phyloP scores from a whole-genome alignment of 1,284 basidiomycete genomes.

The Cerrena zonata region DNA sequence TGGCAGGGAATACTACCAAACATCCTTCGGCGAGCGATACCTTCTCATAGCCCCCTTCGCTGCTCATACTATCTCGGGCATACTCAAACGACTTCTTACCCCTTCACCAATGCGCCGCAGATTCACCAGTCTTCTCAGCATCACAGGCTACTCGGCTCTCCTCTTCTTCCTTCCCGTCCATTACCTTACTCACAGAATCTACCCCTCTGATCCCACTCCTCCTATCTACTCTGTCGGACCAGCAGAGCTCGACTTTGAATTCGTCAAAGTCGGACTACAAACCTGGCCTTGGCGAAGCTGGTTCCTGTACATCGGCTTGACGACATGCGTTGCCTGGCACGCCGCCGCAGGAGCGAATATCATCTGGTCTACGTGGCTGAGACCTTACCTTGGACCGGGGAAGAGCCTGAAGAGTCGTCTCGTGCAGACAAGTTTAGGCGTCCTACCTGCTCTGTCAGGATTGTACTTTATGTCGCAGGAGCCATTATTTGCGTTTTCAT shows the following conservation, averaged over 20 bases:
- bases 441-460: slow-evolving; percentile 49
- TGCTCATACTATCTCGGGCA: too few relatives aligned
- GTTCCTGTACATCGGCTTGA: slow-evolving; percentile 44
- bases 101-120: slow-evolving; percentile 39
- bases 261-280: slow-evolving; percentile 56
- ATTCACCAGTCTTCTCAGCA: slow-evolving; percentile 39
- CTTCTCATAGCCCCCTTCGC: too few relatives aligned
- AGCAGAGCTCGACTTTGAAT: slow-evolving; percentile 21
- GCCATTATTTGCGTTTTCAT: slow-evolving; percentile 49
- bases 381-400: not conserved
- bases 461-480: slow-evolving; percentile 50
- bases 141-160: too few relatives aligned
- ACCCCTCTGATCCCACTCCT: too few relatives aligned
- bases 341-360: slow-evolving; percentile 51
- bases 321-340: slow-evolving; percentile 56
- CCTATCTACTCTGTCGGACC: too few relatives aligned
- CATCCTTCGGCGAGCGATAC: too few relatives aligned
- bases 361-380: slow-evolving; percentile 43
- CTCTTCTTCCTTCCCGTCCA: too few relatives aligned
- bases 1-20: too few relatives aligned
- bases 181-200: too few relatives aligned
- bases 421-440: slow-evolving; percentile 29
- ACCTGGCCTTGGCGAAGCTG: slow-evolving; percentile 56
- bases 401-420: slow-evolving; percentile 26
- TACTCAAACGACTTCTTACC: slow-evolving; percentile 80